Base-by-base conservation (phyloP, 495 filamentous ascomycete genomes). In the Rhypophila decipiens region DNA sequence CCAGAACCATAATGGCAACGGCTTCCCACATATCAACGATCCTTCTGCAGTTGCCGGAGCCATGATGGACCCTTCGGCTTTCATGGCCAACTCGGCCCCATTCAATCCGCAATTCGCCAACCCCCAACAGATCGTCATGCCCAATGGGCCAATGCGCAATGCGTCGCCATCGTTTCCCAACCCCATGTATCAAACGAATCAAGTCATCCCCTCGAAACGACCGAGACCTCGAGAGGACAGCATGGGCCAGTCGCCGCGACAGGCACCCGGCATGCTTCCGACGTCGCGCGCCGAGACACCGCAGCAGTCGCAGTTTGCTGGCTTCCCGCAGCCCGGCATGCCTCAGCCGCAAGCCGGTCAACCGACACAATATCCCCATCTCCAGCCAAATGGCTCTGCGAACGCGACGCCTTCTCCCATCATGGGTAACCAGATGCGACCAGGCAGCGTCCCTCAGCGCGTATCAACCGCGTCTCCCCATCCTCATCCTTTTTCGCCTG, bases 211-310 rank as follows among this genome's bases (percentile, higher is more conserved):
- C 44, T 87, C 90, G 3, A 96, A 96, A 64, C 78, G 90, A 56
- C 79, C 86, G 29, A 79, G 90, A 47, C 87, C 88, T 22, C 70
- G 79, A 55, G 88, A 94, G 67, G 90, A 96, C 68, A 86, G 80
- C 49, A 77, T 93, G 52, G 79, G 78, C 45, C 83, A 85, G 69
- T 95, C 90, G 24, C 90, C 90, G 46, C 78, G 84, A 59, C 87
- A 81, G 64, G 79, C 82, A 33, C 82, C 86, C 13, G 83, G 82
- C 19, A 83, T 83, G 61, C 65, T 89, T 21, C 80, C 85, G 24
- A 81, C 79, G 27, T 95, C 91, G 65, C 88, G 90, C 65, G 90
- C 91, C 53, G 90, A 95, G 56, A 97, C 91, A 23, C 91, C 91
- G 24, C 85, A 87, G 56, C 86, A 94, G 54, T 78, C 55, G 66